Base-by-base conservation (phyloP, 352 stramenopile genomes). In the Pythium chondricola region DNA sequence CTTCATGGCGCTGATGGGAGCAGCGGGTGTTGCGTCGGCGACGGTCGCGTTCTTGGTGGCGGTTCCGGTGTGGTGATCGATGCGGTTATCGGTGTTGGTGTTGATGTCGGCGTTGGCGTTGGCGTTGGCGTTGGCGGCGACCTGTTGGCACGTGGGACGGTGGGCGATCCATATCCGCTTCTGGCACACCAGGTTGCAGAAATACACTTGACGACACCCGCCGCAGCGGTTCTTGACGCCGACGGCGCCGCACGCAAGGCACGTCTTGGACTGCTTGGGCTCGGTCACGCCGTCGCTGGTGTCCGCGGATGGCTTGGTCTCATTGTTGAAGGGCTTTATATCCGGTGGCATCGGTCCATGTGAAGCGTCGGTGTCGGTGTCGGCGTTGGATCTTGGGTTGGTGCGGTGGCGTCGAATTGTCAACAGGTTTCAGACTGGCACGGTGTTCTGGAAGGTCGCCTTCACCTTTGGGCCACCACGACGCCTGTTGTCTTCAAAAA, bases 121-220 rank as follows among this genome's bases (percentile, higher is more conserved):
- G 9, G 17, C 16, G 13, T 42, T 31, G 9, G 48, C 48, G n/a
- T 10, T 16, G 4, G 50, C 37, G 4, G 46, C n/a, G 7, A 53
- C 35, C 30, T 18, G 39, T 29, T 52, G 42, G 38, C 52, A 63
- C 42, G 59, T 48, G 22, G 65, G 52, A 11, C 78, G 77, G 54
- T 93, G 79, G 35, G 54, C 56, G 13, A 49, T 40, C 82, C 82
- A 91, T 17, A 67, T 73, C 31, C 62, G 60, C 47, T 68, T 72
- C 52, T 93, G 82, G 55, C 82, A 93, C 29, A 83, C 68, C 43
- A 74, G 77, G 49, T 75, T 71, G 60, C 79, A 91, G 52, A 93
- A 93, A 64, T 75, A 85, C 21, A 88, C 82, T 49, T 47, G 35
- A 7, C 67, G 67, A 38, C 82, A 93, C 42, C 72, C 72, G 32